Conservation (phyloP, 306 rosid species). For the Carpinus fangiana region DNA sequence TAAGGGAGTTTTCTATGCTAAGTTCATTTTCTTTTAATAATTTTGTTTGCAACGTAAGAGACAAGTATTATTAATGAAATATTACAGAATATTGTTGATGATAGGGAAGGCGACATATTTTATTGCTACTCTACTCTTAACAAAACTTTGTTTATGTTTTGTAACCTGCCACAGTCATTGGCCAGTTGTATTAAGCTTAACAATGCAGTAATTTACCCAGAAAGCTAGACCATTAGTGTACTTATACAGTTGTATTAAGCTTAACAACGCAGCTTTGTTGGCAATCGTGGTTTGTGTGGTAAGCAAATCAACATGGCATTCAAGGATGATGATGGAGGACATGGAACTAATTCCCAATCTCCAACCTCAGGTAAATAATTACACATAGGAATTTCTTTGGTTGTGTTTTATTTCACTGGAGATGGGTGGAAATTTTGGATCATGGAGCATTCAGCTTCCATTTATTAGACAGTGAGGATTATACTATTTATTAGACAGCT, state of each 20-base stretch:
- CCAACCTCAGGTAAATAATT: slow-evolving; percentile 50
- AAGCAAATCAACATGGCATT: slow-evolving; percentile 60
- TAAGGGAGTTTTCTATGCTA: background rate
- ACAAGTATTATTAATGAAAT: background rate
- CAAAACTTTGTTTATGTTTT: slow-evolving; percentile 1
- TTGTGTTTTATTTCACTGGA: slow-evolving; percentile 17
- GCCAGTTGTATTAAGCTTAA: slow-evolving; percentile 2
- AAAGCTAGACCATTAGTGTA: background rate
- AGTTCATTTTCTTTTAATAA: slow-evolving; percentile 5
- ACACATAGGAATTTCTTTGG: slow-evolving; percentile 13
- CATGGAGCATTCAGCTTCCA: slow-evolving; percentile 7
- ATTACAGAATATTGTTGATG: background rate
- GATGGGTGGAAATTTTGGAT: slow-evolving; percentile 12
- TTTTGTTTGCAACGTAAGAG: background rate
- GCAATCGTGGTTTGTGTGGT: slow-evolving; percentile 96
- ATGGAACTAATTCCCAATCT: slow-evolving; percentile 42
- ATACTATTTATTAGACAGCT: too few relatives aligned
- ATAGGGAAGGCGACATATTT: background rate
- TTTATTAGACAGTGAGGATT: slow-evolving; percentile 10
- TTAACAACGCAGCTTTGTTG: slow-evolving; percentile 61
- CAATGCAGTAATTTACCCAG: slow-evolving; percentile 3
- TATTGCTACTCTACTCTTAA: background rate
- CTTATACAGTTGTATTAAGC: background rate
- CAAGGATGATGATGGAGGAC: slow-evolving; percentile 59
- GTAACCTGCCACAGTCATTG: slow-evolving; percentile 5